A percentile compares a stretch with the other conserved stretches of the same genome.
phyloP scores from a whole-genome alignment of 495 filamentous ascomycete species.

The Neurospora terricola region DNA sequence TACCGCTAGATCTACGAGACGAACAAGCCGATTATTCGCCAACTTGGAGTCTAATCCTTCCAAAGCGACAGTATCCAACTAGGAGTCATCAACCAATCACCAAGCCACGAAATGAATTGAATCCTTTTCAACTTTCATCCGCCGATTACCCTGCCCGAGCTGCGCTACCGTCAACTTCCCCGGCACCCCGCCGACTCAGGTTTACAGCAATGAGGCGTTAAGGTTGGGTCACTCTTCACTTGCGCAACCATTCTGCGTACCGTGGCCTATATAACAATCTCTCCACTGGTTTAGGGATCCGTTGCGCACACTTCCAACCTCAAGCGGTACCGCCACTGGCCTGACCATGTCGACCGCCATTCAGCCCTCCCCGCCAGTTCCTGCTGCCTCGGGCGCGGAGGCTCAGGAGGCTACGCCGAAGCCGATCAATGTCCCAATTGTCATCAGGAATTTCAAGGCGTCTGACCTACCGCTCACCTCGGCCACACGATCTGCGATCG shows the following conservation, averaged over 20 bases:
- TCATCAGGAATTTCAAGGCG: conserved; percentile 64
- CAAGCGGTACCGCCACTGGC: background rate
- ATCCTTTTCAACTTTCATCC: background rate
- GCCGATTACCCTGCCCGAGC: background rate
- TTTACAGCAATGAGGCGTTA: background rate
- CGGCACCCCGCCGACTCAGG: background rate
- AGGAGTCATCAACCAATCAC: background rate
- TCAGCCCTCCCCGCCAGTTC: background rate
- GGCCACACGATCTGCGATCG: conserved; percentile 63
- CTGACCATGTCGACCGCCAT: conserved; percentile 9
- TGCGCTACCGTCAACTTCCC: background rate
- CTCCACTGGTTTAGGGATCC: background rate
- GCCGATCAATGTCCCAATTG: conserved; percentile 12
- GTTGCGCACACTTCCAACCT: background rate
- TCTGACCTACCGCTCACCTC: conserved; percentile 71
- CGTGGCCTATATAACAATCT: background rate
- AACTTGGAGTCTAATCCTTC: too few relatives aligned
- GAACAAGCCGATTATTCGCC: background rate
- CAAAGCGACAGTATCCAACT: background rate
- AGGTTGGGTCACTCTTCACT: background rate
- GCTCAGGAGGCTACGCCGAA: background rate
- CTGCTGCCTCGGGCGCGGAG: background rate
- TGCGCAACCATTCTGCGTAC: background rate
- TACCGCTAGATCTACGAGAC: background rate
- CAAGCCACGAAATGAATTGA: background rate